Evolutionary conservation across 805 yeast genomes (phyloP).

Genomic region (Ogataea nakhonphanomensis): DNA sequence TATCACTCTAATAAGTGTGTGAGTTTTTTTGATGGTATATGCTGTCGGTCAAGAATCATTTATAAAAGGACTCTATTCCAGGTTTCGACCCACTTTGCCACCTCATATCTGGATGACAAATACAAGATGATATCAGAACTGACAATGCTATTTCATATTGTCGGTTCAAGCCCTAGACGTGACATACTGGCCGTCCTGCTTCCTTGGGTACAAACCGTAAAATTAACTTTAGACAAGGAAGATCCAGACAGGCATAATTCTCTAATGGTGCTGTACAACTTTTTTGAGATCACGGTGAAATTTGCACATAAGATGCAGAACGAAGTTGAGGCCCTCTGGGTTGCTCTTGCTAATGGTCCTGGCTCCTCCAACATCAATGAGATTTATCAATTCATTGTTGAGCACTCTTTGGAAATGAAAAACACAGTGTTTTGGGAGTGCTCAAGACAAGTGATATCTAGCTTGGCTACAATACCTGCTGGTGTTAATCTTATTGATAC

Average conservation of each 20-base stretch:
- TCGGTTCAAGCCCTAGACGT: conserved; percentile 56
- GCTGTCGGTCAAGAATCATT: conserved; percentile 74
- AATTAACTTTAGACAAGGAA: conserved; percentile 40
- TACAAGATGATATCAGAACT: conserved; percentile 65
- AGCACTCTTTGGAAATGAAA: conserved; percentile 63
- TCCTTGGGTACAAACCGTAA: conserved; percentile 92
- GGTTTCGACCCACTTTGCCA: conserved; percentile 70
- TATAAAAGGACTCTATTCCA: conserved; percentile 84
- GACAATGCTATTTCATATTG: conserved; percentile 64
- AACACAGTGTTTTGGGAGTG: conserved; percentile 73
- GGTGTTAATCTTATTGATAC: conserved; percentile 57
- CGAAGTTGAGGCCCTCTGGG: conserved; percentile 95
- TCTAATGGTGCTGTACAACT: conserved; percentile 71
- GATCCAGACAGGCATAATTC: conserved; percentile 39
- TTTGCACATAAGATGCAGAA: conserved; percentile 72
- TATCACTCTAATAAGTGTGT: conserved; percentile 53
- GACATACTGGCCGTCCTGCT: conserved; percentile 76
- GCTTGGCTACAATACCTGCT: conserved; percentile 53
- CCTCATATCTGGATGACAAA: conserved; percentile 54
- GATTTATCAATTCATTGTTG: conserved; percentile 66
- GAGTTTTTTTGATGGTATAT: conserved; percentile 64
- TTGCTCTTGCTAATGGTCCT: conserved; percentile 79
- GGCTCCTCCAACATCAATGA: conserved; percentile 65
- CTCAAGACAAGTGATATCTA: conserved; percentile 78
- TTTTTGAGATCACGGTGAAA: conserved; percentile 80